These are phyloP conservation scores for Coemansia reversa DNA, from an alignment of 192 early-diverging fungal species.

Conservation along the genomic window DNA sequence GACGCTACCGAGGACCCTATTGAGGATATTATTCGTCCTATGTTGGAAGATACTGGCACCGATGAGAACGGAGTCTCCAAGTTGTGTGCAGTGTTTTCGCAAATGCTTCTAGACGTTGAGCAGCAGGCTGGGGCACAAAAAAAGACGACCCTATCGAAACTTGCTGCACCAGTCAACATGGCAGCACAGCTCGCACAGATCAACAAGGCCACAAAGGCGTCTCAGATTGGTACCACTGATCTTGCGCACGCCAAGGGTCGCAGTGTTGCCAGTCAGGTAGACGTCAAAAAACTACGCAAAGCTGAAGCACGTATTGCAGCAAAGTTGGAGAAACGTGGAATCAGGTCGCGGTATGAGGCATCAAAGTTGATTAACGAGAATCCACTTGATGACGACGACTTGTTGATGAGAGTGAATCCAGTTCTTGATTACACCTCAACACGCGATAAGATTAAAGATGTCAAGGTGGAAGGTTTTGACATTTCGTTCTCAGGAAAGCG, in stretches of 20 bases:
- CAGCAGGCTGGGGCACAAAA: conserved; percentile 38
- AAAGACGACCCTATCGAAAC: conserved; percentile 43
- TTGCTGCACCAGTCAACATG: conserved; percentile 62
- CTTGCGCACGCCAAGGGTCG: conserved; percentile 68
- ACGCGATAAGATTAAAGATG: conserved; percentile 86
- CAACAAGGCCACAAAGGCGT: conserved; percentile 58
- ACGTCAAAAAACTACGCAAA: conserved; percentile 80
- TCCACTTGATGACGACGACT: conserved; percentile 65
- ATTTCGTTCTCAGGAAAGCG: conserved; percentile 91
- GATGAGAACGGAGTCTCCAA: conserved; percentile 60
- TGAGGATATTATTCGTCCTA: conserved; percentile 64
- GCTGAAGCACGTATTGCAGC: conserved; percentile 89
- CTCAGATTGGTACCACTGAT: conserved; percentile 56
- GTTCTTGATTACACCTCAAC: conserved; percentile 79
- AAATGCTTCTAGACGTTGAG: conserved; percentile 54
- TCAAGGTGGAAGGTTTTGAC: conserved; percentile 96
- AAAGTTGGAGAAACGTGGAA: conserved; percentile 83
- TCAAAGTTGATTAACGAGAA: conserved; percentile 68
- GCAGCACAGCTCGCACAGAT: conserved; percentile 72
- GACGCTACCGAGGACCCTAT: conserved; percentile 39
- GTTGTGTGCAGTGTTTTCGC: conserved; percentile 70
- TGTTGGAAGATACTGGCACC: conserved; percentile 70
- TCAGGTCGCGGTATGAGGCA: conserved; percentile 70
- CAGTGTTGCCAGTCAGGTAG: conserved; percentile 69
- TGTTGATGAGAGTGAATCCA: conserved; percentile 86